Conservation (phyloP, 1,284 basidiomycete species). For the Pisolithus thermaeus region DNA sequence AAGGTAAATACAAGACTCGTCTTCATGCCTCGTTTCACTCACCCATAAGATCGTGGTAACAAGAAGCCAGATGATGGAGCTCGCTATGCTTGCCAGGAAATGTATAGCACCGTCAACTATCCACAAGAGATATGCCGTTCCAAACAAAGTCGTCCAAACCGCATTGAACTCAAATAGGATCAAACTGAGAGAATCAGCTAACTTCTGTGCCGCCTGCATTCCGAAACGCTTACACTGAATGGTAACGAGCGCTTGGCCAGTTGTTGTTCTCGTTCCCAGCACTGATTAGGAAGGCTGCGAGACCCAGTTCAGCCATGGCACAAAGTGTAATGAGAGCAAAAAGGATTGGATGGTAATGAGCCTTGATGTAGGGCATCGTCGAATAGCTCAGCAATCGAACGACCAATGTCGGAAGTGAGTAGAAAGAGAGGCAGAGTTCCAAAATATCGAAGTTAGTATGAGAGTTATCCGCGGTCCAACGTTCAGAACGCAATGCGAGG, state of each 20-base stretch:
- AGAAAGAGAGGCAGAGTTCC: conserved; percentile 7
- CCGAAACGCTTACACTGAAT: conserved; percentile 48
- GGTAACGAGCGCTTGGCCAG: conserved; percentile 59
- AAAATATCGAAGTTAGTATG: conserved; percentile 20
- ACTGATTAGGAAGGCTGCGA: conserved; percentile 64
- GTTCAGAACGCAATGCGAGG: conserved; percentile 14
- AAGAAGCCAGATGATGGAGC: conserved; percentile 68
- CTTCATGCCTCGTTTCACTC: conserved; percentile 2
- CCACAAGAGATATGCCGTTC: conserved; percentile 63
- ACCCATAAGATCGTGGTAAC: conserved; percentile 65
- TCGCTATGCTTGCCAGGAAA: conserved; percentile 65
- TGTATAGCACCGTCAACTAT: conserved; percentile 59
- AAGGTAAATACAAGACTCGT: conserved; percentile 1
- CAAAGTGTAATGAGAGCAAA: conserved; percentile 63
- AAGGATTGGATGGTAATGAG: conserved; percentile 61
- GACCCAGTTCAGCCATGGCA: conserved; percentile 63
- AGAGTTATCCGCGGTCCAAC: conserved; percentile 9
- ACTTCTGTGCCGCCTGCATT: neutral
- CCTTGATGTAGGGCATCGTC: conserved; percentile 39
- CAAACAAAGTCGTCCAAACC: conserved; percentile 65
- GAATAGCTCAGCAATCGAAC: conserved; percentile 7
- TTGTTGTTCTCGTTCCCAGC: conserved; percentile 53
- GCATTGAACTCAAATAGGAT: conserved; percentile 65
- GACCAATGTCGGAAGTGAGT: conserved; percentile 11
- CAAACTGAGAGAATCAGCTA: conserved; percentile 30